A percentile compares a stretch with the other conserved stretches of the same genome.
Evolutionary conservation across 2,329 filamentous ascomycete species (phyloP).

Genomic region (Gremmenia infestans): DNA sequence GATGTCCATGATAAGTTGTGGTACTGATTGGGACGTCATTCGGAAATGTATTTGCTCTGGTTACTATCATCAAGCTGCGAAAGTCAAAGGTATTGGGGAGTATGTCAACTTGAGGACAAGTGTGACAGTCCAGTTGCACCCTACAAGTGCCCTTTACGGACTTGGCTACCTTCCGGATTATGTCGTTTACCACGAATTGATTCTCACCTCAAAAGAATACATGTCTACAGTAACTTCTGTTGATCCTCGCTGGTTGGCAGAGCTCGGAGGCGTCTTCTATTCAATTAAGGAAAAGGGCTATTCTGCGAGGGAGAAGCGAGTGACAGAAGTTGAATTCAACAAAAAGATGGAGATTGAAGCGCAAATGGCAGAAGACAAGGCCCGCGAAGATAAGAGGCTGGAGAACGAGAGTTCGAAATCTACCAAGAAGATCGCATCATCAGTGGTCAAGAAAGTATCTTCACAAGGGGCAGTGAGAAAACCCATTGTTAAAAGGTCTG

Average conservation of each 20-base stretch:
- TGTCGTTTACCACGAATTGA: slow-evolving; percentile 95
- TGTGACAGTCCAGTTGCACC: slow-evolving; percentile 90
- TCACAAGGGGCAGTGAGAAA: slow-evolving; percentile 59
- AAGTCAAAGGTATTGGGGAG: slow-evolving; percentile 93
- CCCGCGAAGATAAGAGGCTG: slow-evolving; percentile 54
- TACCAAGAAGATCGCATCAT: slow-evolving; percentile 38
- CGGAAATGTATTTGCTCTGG: slow-evolving; percentile 95
- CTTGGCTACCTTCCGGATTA: slow-evolving; percentile 93
- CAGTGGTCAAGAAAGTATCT: slow-evolving; percentile 50
- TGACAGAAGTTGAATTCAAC: slow-evolving; percentile 90
- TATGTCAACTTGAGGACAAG: slow-evolving; percentile 95
- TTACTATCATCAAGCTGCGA: slow-evolving; percentile 96
- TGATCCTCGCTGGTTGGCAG: slow-evolving; percentile 94
- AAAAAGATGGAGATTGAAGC: slow-evolving; percentile 87
- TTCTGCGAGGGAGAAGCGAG: slow-evolving; percentile 75
- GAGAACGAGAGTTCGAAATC: slow-evolving; percentile 45
- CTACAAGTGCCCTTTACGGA: slow-evolving; percentile 88
- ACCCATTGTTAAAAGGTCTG: slow-evolving; percentile 51
- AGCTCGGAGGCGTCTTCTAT: slow-evolving; percentile 95
- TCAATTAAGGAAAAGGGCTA: slow-evolving; percentile 97
- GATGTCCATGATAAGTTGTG: slow-evolving; percentile 81
- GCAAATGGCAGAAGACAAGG: slow-evolving; percentile 84
- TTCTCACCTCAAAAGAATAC: slow-evolving; percentile 94
- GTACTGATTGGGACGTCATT: slow-evolving; percentile 95
- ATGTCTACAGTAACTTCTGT: slow-evolving; percentile 96